A percentile compares a stretch with the other conserved stretches of the same genome.
These are phyloP conservation scores for Colletotrichum endophyticum DNA, from an alignment of 2,329 filamentous ascomycete genomes.

Conservation along the genomic window DNA sequence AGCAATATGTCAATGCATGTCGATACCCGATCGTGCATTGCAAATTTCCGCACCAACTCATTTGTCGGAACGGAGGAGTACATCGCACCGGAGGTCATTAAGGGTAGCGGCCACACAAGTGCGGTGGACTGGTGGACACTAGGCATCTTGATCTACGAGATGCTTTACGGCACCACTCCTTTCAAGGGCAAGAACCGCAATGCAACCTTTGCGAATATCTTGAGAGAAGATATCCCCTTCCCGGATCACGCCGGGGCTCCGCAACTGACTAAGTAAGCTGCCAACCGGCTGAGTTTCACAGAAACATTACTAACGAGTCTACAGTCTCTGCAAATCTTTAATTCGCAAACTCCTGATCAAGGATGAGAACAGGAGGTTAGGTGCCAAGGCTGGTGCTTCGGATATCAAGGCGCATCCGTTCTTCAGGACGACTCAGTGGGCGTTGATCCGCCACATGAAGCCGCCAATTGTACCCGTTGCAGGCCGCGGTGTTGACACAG, in stretches of 20 bases:
- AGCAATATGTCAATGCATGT: slow-evolving; percentile 91
- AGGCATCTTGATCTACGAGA: slow-evolving; percentile 97
- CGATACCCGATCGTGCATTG: slow-evolving; percentile 97
- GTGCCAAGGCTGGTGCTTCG: slow-evolving; percentile 91
- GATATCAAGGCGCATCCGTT: slow-evolving; percentile 97
- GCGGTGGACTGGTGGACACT: slow-evolving; percentile 99
- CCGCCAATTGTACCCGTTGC: slow-evolving; percentile 95
- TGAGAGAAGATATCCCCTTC: slow-evolving; percentile 94
- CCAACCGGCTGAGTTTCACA: background rate
- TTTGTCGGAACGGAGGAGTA: slow-evolving; percentile 99
- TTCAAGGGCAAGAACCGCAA: slow-evolving; percentile 99
- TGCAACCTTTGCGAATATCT: slow-evolving; percentile 95
- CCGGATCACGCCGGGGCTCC: slow-evolving; percentile 85
- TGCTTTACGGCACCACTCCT: slow-evolving; percentile 97
- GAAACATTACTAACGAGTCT: slow-evolving; percentile 4
- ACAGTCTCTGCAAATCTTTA: slow-evolving; percentile 90
- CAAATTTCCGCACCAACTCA: slow-evolving; percentile 96
- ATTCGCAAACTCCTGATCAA: slow-evolving; percentile 98
- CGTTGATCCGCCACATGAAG: slow-evolving; percentile 95
- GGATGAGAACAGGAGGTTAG: slow-evolving; percentile 91
- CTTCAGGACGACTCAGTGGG: slow-evolving; percentile 96
- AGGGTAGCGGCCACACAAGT: slow-evolving; percentile 96
- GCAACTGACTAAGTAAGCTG: slow-evolving; percentile 82
- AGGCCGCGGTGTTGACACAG: slow-evolving; percentile 87
- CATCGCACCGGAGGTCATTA: slow-evolving; percentile 98